Percentiles rank a stretch among this genome's conserved stretches.
Conservation (phyloP, 2,329 filamentous ascomycete species). For the Pseudogymnoascus sp. region DNA sequence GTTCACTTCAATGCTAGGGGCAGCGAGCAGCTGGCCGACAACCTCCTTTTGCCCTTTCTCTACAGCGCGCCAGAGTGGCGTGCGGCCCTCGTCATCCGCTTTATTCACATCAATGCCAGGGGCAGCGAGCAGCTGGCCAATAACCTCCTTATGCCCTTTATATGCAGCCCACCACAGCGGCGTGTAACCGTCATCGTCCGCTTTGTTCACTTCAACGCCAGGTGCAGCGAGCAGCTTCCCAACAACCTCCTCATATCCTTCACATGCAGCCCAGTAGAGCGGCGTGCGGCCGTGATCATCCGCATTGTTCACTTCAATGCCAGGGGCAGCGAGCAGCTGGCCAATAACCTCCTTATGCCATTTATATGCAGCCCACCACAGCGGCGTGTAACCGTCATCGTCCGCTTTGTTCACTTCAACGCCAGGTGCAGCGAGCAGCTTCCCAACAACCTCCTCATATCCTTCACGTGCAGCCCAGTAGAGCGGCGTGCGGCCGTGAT, state of each 20-base stretch:
- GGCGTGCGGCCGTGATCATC: background rate
- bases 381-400: no score
- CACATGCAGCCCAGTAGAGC: background rate
- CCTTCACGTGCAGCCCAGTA: no score
- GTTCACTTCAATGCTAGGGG: background rate
- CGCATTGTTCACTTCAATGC: background rate
- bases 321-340: background rate
- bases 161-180: background rate
- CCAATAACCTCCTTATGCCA: background rate
- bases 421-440: no score
- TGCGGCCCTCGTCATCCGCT: background rate
- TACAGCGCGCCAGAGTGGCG: background rate
- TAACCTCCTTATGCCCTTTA: no score
- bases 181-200: background rate
- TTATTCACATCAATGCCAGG: background rate
- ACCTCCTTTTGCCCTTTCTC: fast-evolving
- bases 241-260: background rate
- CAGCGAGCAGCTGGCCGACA: background rate
- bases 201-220: background rate
- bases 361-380: background rate
- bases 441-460: no score
- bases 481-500: no score
- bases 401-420: background rate
- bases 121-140: background rate
- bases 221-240: background rate